Base-by-base conservation (phyloP, 2,329 filamentous ascomycete genomes). In the Myrmaecium sp. region DNA sequence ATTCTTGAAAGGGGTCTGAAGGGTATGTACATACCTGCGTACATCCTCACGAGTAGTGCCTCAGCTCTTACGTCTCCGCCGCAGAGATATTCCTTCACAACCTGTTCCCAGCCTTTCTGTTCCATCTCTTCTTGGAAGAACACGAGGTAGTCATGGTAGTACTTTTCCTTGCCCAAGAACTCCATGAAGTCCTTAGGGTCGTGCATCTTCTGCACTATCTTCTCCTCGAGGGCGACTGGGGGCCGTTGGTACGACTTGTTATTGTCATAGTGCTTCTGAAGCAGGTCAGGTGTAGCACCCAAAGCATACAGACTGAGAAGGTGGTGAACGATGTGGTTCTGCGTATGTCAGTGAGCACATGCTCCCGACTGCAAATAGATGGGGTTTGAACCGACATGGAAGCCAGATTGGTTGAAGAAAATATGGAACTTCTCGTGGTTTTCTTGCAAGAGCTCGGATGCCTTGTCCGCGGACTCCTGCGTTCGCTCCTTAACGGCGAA, bases 91-190 rank as follows among this genome's bases (percentile, higher is more conserved):
- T 77, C 64, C 10, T 60, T 53, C 15, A 92, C 30, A 0, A 73
- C 69, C 1, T 57, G 49, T 36, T 72, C 55, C 59, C 72, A 79
- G 0, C 69, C 66, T 19, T 64, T 64, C 15, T 47, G 44, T 8
- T 74, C 66, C 17, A 93, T 80, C 44, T 89, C 74, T 2, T 52
- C 45, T 42, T 80, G 67, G 52, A 82, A 94, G 55, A 79, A 92
- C 5, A 57, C 54, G 2, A 93, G 59, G 43, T 78, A 92, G 40
- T 82, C 71, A 6, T 69, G 54, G 43, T 91, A 93, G 46, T 72
- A 55, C 22, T 61, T 42, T 28, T 60, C 68, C 6, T 72, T 64
- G 7, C 76, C 78, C 1, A 89, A 54, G 34, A 67, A 70, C 8
- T 52, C 38, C 26, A 60, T 59, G 30, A 75, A 76, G 16, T 55